A percentile compares a stretch with the other conserved stretches of the same genome.
Conservation (phyloP, 106 monocot species). For the Apostasia shenzhenica region DNA sequence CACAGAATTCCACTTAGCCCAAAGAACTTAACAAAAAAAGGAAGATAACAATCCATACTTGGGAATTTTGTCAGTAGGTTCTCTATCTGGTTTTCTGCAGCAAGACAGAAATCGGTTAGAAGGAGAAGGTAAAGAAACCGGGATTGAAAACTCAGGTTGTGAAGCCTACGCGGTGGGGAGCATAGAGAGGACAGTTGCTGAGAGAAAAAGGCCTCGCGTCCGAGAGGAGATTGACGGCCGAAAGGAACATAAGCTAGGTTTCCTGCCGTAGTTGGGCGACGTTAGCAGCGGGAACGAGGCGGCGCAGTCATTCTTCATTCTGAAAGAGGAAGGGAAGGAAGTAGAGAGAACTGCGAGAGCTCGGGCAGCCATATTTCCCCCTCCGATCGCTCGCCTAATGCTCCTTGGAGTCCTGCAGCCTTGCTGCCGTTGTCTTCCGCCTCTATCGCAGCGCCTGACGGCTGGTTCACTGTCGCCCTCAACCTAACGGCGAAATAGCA, state of each 20-base stretch:
- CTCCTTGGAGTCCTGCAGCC: no score
- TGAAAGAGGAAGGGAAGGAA: no score
- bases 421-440: no score
- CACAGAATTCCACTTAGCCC: not conserved
- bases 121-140: not conserved
- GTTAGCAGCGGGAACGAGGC: not conserved
- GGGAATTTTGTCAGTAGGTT: constrained; percentile 12
- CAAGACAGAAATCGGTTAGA: not conserved
- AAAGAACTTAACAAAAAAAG: not conserved
- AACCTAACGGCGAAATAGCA: no score
- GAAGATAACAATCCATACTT: constrained; percentile 12
- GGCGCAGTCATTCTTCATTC: no score
- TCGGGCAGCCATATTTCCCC: no score
- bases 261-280: not conserved
- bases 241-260: not conserved
- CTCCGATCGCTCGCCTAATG: no score
- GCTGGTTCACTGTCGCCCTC: no score
- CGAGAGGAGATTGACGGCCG: not conserved
- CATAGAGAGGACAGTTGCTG: constrained; percentile 14
- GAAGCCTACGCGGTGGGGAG: constrained; percentile 44
- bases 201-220: not conserved
- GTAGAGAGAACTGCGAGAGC: no score
- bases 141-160: not conserved
- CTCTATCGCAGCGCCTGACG: no score
- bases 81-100: constrained; percentile 27